Evolutionary conservation across 306 rosid genomes (phyloP).

Genomic region (Lathyrus sativus): DNA sequence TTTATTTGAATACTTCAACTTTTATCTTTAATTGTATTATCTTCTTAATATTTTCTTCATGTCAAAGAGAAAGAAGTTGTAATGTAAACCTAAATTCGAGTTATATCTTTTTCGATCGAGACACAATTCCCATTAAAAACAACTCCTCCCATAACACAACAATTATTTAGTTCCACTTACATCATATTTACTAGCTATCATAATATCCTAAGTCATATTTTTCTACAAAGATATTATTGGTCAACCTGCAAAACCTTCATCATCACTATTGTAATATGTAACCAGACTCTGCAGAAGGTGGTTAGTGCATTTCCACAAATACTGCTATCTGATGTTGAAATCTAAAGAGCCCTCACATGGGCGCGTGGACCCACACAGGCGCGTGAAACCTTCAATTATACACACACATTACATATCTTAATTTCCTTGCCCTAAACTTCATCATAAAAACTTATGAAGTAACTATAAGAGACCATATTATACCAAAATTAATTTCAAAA

Average conservation of each 20-base stretch:
- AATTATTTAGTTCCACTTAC: too few relatives aligned
- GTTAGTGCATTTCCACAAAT: slow-evolving; percentile 42
- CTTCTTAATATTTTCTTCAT: too few relatives aligned
- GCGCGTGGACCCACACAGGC: slow-evolving; percentile 28
- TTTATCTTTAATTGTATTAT: too few relatives aligned
- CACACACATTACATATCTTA: neutral
- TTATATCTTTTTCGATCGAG: too few relatives aligned
- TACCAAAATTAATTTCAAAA: slow-evolving; percentile 45
- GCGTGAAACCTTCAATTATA: slow-evolving; percentile 5
- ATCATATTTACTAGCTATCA: neutral
- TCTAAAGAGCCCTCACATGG: slow-evolving; percentile 43
- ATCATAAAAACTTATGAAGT: slow-evolving; percentile 1
- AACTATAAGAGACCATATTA: slow-evolving; percentile 18
- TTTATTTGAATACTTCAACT: too few relatives aligned
- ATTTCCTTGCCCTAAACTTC: slow-evolving; percentile 41
- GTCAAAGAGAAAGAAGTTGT: too few relatives aligned
- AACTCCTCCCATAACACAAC: too few relatives aligned
- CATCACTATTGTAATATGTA: slow-evolving; percentile 26
- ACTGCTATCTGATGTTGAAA: slow-evolving; percentile 22
- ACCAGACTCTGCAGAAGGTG: slow-evolving; percentile 42
- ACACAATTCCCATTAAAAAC: too few relatives aligned
- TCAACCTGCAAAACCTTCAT: slow-evolving; percentile 37
- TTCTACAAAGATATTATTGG: slow-evolving; percentile 21
- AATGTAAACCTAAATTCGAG: too few relatives aligned
- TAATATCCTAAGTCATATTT: neutral